These are phyloP conservation scores for Phaeoacremonium minimum DNA, from an alignment of 2,329 filamentous ascomycete genomes.

Conservation along the genomic window DNA sequence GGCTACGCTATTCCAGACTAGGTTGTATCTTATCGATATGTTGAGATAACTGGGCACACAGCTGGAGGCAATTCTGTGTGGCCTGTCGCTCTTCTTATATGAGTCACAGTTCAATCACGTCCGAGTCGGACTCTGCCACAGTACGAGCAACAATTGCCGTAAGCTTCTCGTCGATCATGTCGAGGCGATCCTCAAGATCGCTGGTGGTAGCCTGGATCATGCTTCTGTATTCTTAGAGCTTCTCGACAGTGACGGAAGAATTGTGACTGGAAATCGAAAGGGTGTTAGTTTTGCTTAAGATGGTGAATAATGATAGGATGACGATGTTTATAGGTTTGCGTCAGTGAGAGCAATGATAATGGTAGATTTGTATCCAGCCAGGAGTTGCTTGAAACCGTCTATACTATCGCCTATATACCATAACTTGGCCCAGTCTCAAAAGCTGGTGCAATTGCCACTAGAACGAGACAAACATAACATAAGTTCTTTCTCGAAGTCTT, in stretches of 20 bases:
- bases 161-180: background rate
- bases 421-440: conserved; percentile 37
- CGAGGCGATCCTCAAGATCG: background rate
- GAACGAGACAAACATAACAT: conserved; percentile 26
- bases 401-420: conserved; percentile 36
- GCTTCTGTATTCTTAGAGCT: background rate
- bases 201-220: background rate
- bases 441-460: conserved; percentile 25
- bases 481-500: conserved; percentile 32
- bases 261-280: too few relatives aligned
- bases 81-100: background rate
- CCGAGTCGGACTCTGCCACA: background rate
- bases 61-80: background rate
- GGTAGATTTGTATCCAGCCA: conserved; percentile 34
- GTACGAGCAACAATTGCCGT: background rate
- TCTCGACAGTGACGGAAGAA: background rate
- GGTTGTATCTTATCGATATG: background rate
- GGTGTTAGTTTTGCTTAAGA: too few relatives aligned
- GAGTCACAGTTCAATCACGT: background rate
- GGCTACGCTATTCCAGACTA: too few relatives aligned
- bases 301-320: background rate
- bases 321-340: conserved; percentile 29
- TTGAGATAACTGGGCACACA: background rate
- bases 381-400: conserved; percentile 27
- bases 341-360: conserved; percentile 35